Percentiles rank a stretch among this genome's conserved stretches.
phyloP scores from a whole-genome alignment of 2,329 filamentous ascomycete genomes.

The Epichloe hybrida region DNA sequence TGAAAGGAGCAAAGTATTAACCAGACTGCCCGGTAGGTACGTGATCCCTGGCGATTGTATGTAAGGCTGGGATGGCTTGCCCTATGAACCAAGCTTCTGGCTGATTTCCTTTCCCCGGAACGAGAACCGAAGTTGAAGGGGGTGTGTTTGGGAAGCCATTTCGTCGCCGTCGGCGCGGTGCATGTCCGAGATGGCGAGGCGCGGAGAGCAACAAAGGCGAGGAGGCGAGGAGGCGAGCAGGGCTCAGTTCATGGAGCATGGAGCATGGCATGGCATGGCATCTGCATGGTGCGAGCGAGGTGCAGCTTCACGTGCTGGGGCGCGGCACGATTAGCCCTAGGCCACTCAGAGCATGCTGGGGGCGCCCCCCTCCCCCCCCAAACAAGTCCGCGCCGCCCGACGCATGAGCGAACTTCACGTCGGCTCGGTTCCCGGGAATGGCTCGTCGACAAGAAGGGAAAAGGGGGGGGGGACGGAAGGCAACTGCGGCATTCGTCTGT shows the following conservation, averaged over 20 bases:
- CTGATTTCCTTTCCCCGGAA: neutral
- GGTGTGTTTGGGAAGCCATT: neutral
- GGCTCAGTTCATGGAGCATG: no score
- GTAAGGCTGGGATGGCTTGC: neutral
- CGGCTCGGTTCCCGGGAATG: no score
- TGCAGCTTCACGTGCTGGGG: neutral
- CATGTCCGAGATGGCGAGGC: slow-evolving; percentile 5
- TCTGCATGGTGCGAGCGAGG: neutral
- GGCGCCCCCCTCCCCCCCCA: no score
- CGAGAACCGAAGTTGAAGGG: neutral
- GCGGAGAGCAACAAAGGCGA: neutral
- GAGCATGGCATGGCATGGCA: neutral
- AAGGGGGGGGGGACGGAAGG: no score
- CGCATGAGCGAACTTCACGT: no score
- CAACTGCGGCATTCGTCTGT: no score
- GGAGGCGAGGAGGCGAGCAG: no score
- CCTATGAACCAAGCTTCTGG: neutral
- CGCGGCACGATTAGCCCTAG: no score
- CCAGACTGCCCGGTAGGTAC: neutral
- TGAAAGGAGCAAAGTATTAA: neutral
- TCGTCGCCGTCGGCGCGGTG: slow-evolving; percentile 3
- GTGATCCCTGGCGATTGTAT: neutral
- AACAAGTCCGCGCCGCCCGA: neutral
- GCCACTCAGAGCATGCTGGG: no score
- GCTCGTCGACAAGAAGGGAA: no score